phyloP scores from a whole-genome alignment of 805 yeast species.

The Wickerhamomyces pijperi region DNA sequence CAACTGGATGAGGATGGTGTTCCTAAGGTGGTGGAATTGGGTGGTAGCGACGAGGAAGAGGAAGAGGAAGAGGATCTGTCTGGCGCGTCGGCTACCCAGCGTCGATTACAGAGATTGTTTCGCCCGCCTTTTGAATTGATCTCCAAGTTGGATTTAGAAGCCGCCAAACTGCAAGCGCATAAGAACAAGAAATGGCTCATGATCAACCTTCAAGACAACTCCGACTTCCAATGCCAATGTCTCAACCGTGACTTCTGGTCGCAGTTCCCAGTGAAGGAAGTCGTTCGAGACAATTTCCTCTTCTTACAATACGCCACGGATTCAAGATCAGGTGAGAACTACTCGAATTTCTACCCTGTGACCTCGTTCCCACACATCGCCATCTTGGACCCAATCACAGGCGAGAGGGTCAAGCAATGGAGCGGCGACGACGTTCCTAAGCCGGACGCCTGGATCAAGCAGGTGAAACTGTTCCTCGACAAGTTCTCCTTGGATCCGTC shows the following conservation, averaged over 20 bases:
- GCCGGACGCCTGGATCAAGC: conserved; percentile 46
- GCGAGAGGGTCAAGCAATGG: conserved; percentile 80
- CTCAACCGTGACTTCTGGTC: conserved; percentile 94
- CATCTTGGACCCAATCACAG: conserved; percentile 89
- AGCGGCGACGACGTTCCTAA: conserved; percentile 49
- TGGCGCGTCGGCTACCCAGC: conserved; percentile 30
- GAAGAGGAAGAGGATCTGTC: not conserved
- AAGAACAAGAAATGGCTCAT: conserved; percentile 66
- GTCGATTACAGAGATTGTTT: conserved; percentile 70
- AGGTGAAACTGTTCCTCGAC: conserved; percentile 57
- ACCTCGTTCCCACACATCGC: conserved; percentile 77
- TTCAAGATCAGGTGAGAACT: conserved; percentile 63
- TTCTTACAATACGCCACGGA: conserved; percentile 81
- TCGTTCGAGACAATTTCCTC: conserved; percentile 58
- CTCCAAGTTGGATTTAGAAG: conserved; percentile 52
- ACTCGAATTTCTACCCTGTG: conserved; percentile 62
- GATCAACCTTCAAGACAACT: conserved; percentile 76
- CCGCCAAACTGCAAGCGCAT: conserved; percentile 61
- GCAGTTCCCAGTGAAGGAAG: conserved; percentile 45
- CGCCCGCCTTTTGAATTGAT: conserved; percentile 93
- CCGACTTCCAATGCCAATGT: conserved; percentile 82
- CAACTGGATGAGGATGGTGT: conserved; percentile 28
- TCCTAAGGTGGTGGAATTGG: conserved; percentile 17
- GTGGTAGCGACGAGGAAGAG: conserved; percentile 24
- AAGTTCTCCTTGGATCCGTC: conserved; percentile 54